Evolutionary conservation across 2,329 filamentous ascomycete species (phyloP).

Genomic region (Fusarium mexicanum): DNA sequence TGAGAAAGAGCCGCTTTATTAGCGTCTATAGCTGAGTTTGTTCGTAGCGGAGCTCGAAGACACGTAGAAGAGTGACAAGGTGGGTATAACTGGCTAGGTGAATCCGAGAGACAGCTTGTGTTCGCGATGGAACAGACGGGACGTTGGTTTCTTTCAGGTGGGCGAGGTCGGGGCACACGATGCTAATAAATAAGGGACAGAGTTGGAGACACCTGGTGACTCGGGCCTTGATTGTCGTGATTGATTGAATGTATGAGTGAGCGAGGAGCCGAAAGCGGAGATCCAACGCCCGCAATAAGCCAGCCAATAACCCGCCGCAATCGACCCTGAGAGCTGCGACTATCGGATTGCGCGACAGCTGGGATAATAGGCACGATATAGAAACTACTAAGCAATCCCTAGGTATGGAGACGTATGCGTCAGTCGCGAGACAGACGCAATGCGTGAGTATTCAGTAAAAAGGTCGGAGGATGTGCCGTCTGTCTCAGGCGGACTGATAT

Average conservation of each 20-base stretch:
- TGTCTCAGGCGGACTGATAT: conserved; percentile 35
- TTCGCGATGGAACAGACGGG: not conserved
- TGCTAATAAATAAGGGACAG: conserved; percentile 36
- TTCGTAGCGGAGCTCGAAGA: conserved; percentile 10
- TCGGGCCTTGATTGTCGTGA: conserved; percentile 39
- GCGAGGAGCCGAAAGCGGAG: conserved; percentile 45
- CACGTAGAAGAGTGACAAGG: not conserved
- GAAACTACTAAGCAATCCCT: conserved; percentile 21
- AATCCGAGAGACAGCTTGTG: not conserved
- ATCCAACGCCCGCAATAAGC: conserved; percentile 32
- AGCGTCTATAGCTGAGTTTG: conserved; percentile 17
- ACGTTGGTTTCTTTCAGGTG: conserved; percentile 2
- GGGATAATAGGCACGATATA: conserved; percentile 11
- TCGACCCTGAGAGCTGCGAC: conserved; percentile 36
- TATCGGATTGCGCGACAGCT: conserved; percentile 38
- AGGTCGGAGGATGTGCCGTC: conserved; percentile 16
- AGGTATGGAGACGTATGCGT: conserved; percentile 26
- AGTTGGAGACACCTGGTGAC: conserved; percentile 41
- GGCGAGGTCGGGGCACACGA: conserved; percentile 41
- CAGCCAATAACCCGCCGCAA: conserved; percentile 39
- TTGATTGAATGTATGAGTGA: conserved; percentile 35
- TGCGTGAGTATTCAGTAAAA: conserved; percentile 24
- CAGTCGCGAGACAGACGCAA: conserved; percentile 25
- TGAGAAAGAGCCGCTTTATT: conserved; percentile 27
- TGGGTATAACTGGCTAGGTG: not conserved